These are phyloP conservation scores for Chrysosphaeria jannelii DNA, from an alignment of 2,329 filamentous ascomycete genomes.

Conservation along the genomic window DNA sequence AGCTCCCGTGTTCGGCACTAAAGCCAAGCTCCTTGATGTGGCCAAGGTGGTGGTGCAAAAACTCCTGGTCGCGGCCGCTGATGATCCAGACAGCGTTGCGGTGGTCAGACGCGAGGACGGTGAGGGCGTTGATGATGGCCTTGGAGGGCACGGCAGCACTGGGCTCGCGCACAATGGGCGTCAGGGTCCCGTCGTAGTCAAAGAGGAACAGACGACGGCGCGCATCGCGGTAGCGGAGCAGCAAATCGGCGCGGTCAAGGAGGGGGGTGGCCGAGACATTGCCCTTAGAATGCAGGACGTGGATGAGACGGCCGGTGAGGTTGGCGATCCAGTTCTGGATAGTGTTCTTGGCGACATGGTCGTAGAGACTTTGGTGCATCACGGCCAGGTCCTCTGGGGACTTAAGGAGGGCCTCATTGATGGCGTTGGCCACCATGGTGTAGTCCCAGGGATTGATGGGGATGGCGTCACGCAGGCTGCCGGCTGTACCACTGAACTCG, in stretches of 20 bases:
- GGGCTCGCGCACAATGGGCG: slow-evolving; percentile 79
- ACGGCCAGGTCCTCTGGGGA: slow-evolving; percentile 27
- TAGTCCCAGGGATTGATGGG: slow-evolving; percentile 96
- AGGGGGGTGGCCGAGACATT: slow-evolving; percentile 50
- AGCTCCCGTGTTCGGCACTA: slow-evolving; percentile 88
- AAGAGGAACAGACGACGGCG: slow-evolving; percentile 84
- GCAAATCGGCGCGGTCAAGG: slow-evolving; percentile 42
- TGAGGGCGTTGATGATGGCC: slow-evolving; percentile 50
- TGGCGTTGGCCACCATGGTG: slow-evolving; percentile 52
- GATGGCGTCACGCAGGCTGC: slow-evolving; percentile 57
- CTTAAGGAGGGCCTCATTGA: slow-evolving; percentile 60
- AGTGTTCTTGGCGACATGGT: slow-evolving; percentile 60
- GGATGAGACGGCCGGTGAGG: slow-evolving; percentile 50
- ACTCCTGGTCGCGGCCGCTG: slow-evolving; percentile 74
- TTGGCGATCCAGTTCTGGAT: slow-evolving; percentile 64
- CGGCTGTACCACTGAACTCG: slow-evolving; percentile 84
- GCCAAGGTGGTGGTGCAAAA: slow-evolving; percentile 74
- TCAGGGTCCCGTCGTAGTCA: slow-evolving; percentile 92
- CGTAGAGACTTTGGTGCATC: slow-evolving; percentile 48
- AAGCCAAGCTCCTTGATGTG: slow-evolving; percentile 73
- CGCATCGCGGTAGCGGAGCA: slow-evolving; percentile 43
- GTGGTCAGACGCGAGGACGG: slow-evolving; percentile 47
- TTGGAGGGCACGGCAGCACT: slow-evolving; percentile 68
- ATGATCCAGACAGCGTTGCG: slow-evolving; percentile 94
- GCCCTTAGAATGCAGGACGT: slow-evolving; percentile 49